A percentile compares a stretch with the other conserved stretches of the same genome.
These are phyloP conservation scores for Kockiozyma suomiensis DNA, from an alignment of 805 yeast genomes.

Conservation along the genomic window DNA sequence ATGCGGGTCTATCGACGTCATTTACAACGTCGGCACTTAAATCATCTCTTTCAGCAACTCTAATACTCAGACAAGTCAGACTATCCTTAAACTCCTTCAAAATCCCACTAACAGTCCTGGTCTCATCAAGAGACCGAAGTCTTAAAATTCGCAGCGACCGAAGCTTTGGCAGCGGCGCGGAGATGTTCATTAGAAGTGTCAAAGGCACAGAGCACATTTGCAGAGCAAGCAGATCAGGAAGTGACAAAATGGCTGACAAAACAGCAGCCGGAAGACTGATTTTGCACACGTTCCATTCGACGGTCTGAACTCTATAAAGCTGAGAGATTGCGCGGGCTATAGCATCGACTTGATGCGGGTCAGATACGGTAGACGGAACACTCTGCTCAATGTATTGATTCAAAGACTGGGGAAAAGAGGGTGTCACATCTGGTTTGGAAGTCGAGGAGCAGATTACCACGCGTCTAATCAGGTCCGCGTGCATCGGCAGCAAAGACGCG, in stretches of 20 bases:
- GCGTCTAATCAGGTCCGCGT: conserved; percentile 12
- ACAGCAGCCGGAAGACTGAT: conserved; percentile 18
- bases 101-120: conserved; percentile 18
- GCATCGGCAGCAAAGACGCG: conserved; percentile 4
- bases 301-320: not conserved
- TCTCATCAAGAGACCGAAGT: conserved; percentile 23
- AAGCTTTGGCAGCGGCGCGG: not conserved
- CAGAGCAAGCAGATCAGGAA: conserved; percentile 9
- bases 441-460: conserved; percentile 4
- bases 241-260: conserved; percentile 7
- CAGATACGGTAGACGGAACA: not conserved
- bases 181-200: not conserved
- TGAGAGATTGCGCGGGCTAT: conserved; percentile 2
- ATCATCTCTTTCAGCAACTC: conserved; percentile 25
- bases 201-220: conserved; percentile 29
- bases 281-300: conserved; percentile 28
- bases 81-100: conserved; percentile 7
- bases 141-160: conserved; percentile 18
- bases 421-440: not conserved
- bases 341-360: not conserved
- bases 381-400: not conserved
- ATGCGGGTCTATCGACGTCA: conserved; percentile 7
- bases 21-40: conserved; percentile 7
- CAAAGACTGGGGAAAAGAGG: not conserved
- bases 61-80: conserved; percentile 14